Evolutionary conservation across 371 early-diverging fungal genomes (phyloP), one percentile per base, ranked within the genome.

Genomic region (Lichtheimia ornata): DNA sequence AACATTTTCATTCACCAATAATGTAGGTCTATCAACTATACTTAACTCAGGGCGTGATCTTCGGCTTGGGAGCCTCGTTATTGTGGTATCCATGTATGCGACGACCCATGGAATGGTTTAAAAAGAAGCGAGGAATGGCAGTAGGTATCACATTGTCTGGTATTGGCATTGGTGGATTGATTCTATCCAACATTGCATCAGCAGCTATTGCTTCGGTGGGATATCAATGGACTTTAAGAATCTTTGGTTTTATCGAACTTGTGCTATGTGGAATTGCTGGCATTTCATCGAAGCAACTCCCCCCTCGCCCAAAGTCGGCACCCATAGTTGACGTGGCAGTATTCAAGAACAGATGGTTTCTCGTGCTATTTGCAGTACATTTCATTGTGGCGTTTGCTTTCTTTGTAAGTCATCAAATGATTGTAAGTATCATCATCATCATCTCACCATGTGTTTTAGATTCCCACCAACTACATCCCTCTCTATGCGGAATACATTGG

Each of bases 121-220:
- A 43, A 12, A 64, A 58, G n/a, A 58, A 49, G 1, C 64, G 64
- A 24, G 64, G 64, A 18, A 30, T 64, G n/a, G 64, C 64, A 22
- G 57, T 63, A 22, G 64, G 64, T 5, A 54, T 64, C 14, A 58
- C 61, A 14, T 53, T 61, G 44, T 74, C 88, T 57, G 93, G 91
- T 3, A 80, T 83, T 1, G 87, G 88, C 49, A 58, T 89, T n/a
- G 92, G 92, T 47, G 91, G 90, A n/a, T 68, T 91, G 18, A 59
- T 75, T 45, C 51, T 88, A 9, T 77, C 86, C 15, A 83, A 85
- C 49, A 70, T 82, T 12, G 75, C 77, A 1, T 81, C 79, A 13
- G 79, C 83, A 4, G 69, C 84, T 53, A 71, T 90, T 25, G 45
- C 66, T 2, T 53, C 64, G 0, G 44, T 89, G 13, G 88, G 83